These are phyloP conservation scores for Podospora bellae-mahoneyi DNA, from an alignment of 495 filamentous ascomycete genomes.

Conservation along the genomic window DNA sequence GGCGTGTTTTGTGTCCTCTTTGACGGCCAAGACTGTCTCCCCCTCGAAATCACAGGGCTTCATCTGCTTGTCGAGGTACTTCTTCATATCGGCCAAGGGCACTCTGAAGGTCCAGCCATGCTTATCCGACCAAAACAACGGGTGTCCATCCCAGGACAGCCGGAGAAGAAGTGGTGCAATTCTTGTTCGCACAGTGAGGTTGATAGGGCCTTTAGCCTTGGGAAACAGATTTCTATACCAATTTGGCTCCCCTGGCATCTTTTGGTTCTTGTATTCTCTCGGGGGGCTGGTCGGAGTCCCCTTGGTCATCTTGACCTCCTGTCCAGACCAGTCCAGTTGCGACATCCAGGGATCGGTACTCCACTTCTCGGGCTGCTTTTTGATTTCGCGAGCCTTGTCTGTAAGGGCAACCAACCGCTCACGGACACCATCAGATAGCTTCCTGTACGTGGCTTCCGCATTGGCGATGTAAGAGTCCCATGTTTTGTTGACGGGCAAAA, in stretches of 20 bases:
- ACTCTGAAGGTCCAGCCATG: constrained; percentile 91
- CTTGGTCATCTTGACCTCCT: constrained; percentile 87
- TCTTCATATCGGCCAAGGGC: constrained; percentile 55
- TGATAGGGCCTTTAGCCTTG: constrained; percentile 60
- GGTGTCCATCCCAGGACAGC: constrained; percentile 83
- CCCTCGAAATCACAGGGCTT: constrained; percentile 71
- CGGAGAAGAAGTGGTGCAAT: constrained; percentile 83
- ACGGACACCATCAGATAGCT: constrained; percentile 69
- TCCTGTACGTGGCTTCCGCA: constrained; percentile 80
- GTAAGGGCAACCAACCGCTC: constrained; percentile 68
- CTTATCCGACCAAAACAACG: constrained; percentile 87
- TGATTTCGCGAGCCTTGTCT: constrained; percentile 69
- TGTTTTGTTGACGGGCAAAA: constrained; percentile 80
- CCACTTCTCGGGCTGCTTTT: constrained; percentile 63
- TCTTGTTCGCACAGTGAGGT: constrained; percentile 80
- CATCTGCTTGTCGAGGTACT: constrained; percentile 68
- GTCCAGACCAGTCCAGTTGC: constrained; percentile 93
- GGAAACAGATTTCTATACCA: constrained; percentile 93
- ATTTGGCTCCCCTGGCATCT: constrained; percentile 87
- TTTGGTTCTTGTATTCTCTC: constrained; percentile 76
- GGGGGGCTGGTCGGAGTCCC: constrained; percentile 79
- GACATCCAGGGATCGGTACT: constrained; percentile 79
- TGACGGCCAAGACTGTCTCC: constrained; percentile 60
- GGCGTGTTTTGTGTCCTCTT: constrained; percentile 59
- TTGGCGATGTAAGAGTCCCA: constrained; percentile 82